Evolutionary conservation across 768 basidiomycete genomes (phyloP).

Genomic region (Termitomyces sp.): DNA sequence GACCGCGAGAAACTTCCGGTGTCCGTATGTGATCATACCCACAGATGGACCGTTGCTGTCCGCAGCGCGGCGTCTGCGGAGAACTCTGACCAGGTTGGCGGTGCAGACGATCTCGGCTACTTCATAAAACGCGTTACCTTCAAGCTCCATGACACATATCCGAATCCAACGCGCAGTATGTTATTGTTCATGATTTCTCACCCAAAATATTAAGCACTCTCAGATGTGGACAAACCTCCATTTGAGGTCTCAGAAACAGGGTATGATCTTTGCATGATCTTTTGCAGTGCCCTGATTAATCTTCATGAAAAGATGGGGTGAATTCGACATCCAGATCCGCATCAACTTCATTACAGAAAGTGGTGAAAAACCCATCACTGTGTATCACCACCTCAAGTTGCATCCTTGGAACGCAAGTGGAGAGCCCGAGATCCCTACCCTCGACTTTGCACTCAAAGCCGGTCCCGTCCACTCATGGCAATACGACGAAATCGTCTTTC

Average conservation of each 20-base stretch:
- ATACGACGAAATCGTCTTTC: slow-evolving; percentile 97
- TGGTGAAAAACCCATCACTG: slow-evolving; percentile 81
- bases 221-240: slow-evolving; percentile 89
- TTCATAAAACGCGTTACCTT: slow-evolving; percentile 96
- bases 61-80: slow-evolving; percentile 79
- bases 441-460: slow-evolving; percentile 60
- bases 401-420: slow-evolving; percentile 77
- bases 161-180: slow-evolving; percentile 86
- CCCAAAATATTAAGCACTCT: slow-evolving; percentile 1
- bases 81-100: slow-evolving; percentile 77
- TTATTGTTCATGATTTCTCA: slow-evolving; percentile 10
- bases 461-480: slow-evolving; percentile 96
- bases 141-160: slow-evolving; percentile 95
- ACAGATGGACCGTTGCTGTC: slow-evolving; percentile 95
- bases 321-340: slow-evolving; percentile 94
- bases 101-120: slow-evolving; percentile 85
- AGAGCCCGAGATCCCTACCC: slow-evolving; percentile 64
- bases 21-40: slow-evolving; percentile 75
- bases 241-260: slow-evolving; percentile 97
- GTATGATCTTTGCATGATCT: slow-evolving; percentile 32
- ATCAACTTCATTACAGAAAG: slow-evolving; percentile 88
- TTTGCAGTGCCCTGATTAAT: neutral
- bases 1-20: slow-evolving; percentile 52
- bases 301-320: slow-evolving; percentile 73
- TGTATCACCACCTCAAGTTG: slow-evolving; percentile 94